Evolutionary conservation across 2,329 filamentous ascomycete genomes (phyloP), one percentile per base, ranked within the genome.

Genomic region (Paraphaeosphaeria minitans): DNA sequence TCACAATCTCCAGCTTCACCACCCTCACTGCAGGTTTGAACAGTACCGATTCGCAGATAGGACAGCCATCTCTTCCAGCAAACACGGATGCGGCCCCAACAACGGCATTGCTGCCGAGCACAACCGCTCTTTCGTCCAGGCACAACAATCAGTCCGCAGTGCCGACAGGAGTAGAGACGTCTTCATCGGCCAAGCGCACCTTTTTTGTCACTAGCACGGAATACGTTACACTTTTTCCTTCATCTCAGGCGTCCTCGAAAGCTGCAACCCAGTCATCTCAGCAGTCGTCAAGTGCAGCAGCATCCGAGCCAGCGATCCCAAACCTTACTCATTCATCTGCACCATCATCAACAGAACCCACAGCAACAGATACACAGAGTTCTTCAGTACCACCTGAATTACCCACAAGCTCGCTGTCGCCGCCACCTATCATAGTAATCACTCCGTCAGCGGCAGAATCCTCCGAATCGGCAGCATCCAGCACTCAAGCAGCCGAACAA

Each of bases 181-280:
- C 21, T 29, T 21, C 42, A 49, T 29, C 51, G 8, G 33, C 51
- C 35, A 33, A 29, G 24, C 51, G 51, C 1, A 53, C 39, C 27
- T 37, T 68, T 41, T 51, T 64, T 29, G 62, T 75, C 33, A 74
- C 67, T 3, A 63, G 66, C 35, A 74, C 71, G 1, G 59, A 69
- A 48, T 74, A 69, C 56, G 72, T 69, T 4, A 74, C 73, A 13
- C 60, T 73, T 3, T 66, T 61, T 21, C 63, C 59, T 6, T 67
- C 69, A 12, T 42, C 56, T 21, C 27, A 59, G 13, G 46, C 57
- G 16, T 57, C 66, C 16, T 51, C 56, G 8, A 37, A 42, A 31
- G 16, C 6, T 21, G 24, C 22, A 31, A 16, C 35, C n/a, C 31
- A 12, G 37, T 24, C 7, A 37, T 56, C 58, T 16, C 39, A 53